Conservation (phyloP, 345 rosid species). For the Ceriops zippeliana region DNA sequence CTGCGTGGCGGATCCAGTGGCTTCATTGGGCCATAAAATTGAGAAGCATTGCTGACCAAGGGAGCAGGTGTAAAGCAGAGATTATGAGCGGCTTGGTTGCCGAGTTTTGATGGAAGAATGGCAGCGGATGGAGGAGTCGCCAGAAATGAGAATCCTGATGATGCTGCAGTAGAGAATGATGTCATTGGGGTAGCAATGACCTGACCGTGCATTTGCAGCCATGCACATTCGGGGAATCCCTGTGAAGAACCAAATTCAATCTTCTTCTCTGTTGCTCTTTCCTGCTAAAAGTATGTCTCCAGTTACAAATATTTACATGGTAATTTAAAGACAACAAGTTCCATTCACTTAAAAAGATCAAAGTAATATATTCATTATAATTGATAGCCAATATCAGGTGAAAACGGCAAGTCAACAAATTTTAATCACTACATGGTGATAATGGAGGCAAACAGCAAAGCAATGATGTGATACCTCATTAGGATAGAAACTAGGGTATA, state of each 20-base stretch:
- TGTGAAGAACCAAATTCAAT: constrained; percentile 41
- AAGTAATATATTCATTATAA: too few relatives aligned
- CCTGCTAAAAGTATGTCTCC: constrained; percentile 39
- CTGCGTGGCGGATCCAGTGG: constrained; percentile 53
- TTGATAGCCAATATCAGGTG: neutral
- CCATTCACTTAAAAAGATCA: too few relatives aligned
- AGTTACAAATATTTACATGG: neutral
- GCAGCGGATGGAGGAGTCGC: constrained; percentile 57
- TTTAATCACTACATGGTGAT: neutral
- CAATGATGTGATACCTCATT: constrained; percentile 44
- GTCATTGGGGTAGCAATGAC: constrained; percentile 45
- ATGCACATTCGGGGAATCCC: constrained; percentile 51
- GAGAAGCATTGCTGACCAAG: constrained; percentile 27
- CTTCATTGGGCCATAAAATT: constrained; percentile 29
- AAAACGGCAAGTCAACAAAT: neutral
- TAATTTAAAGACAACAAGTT: neutral
- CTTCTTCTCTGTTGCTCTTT: constrained; percentile 44
- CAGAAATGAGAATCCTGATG: constrained; percentile 98
- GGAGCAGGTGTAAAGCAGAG: constrained; percentile 40
- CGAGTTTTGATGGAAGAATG: constrained; percentile 47
- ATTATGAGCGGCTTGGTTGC: constrained; percentile 32
- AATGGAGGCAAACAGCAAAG: neutral
- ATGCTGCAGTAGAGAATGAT: constrained; percentile 87
- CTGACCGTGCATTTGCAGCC: constrained; percentile 62
- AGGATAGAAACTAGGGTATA: constrained; percentile 41